Evolutionary conservation across 345 rosid species (phyloP), one percentile per base, ranked within the genome.

Genomic region (Mangifera indica): DNA sequence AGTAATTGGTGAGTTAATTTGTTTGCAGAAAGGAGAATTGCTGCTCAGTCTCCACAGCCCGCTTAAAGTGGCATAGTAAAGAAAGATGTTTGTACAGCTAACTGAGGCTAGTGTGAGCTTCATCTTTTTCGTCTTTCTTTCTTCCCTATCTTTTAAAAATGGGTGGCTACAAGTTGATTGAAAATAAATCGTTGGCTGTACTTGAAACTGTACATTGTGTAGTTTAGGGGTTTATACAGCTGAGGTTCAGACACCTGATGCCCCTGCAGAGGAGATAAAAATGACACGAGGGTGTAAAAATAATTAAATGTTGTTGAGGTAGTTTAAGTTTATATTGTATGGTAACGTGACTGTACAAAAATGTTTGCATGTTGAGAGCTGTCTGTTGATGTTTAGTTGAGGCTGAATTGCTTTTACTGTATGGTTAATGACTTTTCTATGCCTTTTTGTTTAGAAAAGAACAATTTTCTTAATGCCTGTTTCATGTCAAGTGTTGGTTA

Each of bases 1-100:
- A 24, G 58, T 67, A 40, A 64, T 59, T 15, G 32, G 32, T 18
- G 26, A 18, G 37, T 61, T 66, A 1, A 15, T 26, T 77, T 66
- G 13, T 56, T 58, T 83, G 87, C 85, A 88, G 90, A 86, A 62
- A 84, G 93, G 89, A 88, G 90, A 82, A 79, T 86, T 45, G 89
- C 87, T 17, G 80, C 79, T 45, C 88, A 81, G 81, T 81, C 87
- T 59, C 78, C 74, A 70, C 78, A 80, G 73, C 78, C 85, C 60
- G 89, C 80, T 7, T 66, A 81, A 29, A 82, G n/a, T 32, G 76
- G 78, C 69, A 44, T 75, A 82, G 80, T 79, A 76, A 74, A 68
- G 81, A 72, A 78, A 80, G 85, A 60, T 52, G 81, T 84, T 67
- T 88, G 93, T 88, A 86, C 85, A 86, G 90, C 89, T 88, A 83